Base-by-base conservation (phyloP, 1,139 yeast genomes). In the Hanseniaspora uvarum region DNA sequence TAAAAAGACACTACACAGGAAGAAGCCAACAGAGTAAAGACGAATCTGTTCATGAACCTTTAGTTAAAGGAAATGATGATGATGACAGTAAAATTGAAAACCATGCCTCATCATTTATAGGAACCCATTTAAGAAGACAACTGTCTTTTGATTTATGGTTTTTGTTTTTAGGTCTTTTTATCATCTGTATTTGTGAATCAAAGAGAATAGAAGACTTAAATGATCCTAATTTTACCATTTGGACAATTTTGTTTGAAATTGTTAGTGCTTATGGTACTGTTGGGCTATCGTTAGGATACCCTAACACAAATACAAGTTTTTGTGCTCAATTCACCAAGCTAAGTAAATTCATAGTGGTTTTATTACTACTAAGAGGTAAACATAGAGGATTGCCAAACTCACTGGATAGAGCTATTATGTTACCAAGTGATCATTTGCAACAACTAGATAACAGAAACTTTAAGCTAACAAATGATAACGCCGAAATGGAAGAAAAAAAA, bases 231-330 rank as follows among this genome's bases (percentile, higher is more conserved):
- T 87, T 89, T 63, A 73, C 79, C 10, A 78, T 86, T 18, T 92
- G 89, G 67, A 72, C 79, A 10, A 72, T 86, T 3, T 69, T 92
- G 62, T 92, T 92, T 68, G 99, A 92, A 65, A 80, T 88, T 57
- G 85, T 87, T 5, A 84, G 95, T 62, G 98, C 98, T 0, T 94
- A 92, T 67, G 96, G 96, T 66, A 89, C 96, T 0, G 97, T 89
- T 46, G 98, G 98, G 0, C 69, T 89, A 59, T 84, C 95, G 3
- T 69, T 88, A 56, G 98, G 98, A 0, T 88, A 80, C 60, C 85
- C 94, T 0, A 72, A 70, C 46, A 71, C 77, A 7, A 71, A 77
- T 58, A 74, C 87, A 5, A 86, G 96, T 2, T 77, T 92, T 51
- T 75, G 84, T 16, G 88, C 80, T 0, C 77, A 83, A 63, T 86